These are phyloP conservation scores for Starmerella etchellsii DNA, from an alignment of 805 yeast species.

Conservation along the genomic window DNA sequence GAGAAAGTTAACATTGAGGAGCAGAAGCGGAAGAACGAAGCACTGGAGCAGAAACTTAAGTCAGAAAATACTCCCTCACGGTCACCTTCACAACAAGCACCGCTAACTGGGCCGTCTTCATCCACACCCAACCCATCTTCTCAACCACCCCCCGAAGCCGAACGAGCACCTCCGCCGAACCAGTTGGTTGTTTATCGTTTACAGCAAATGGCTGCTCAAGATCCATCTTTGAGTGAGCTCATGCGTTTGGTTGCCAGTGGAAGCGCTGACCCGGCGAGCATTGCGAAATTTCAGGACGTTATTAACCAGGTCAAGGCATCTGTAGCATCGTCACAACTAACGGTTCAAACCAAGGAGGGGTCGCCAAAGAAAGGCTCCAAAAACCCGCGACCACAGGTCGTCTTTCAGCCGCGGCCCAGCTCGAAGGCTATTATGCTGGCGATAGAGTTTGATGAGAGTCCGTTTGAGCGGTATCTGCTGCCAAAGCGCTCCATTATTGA, in stretches of 20 bases:
- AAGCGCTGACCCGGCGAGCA: constrained; percentile 56
- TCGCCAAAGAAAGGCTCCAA: constrained; percentile 38
- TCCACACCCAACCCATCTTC: too few species aligned
- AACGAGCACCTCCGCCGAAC: constrained; percentile 27
- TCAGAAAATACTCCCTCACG: neutral
- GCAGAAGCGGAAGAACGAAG: constrained; percentile 12
- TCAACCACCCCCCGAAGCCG: too few species aligned
- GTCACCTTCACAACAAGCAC: too few species aligned
- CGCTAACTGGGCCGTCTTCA: too few species aligned
- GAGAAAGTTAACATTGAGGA: constrained; percentile 4
- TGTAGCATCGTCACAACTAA: constrained; percentile 9
- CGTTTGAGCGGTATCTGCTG: constrained; percentile 56
- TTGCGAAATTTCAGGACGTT: constrained; percentile 64
- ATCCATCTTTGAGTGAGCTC: constrained; percentile 49
- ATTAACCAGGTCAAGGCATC: constrained; percentile 56
- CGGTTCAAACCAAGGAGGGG: constrained; percentile 38
- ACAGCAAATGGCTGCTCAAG: constrained; percentile 67
- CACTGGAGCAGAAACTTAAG: constrained; percentile 7
- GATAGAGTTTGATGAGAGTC: constrained; percentile 73
- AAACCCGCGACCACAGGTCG: constrained; percentile 3
- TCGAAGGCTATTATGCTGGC: constrained; percentile 38
- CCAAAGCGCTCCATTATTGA: constrained; percentile 74
- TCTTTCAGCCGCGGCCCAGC: constrained; percentile 10
- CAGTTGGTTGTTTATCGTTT: constrained; percentile 75
- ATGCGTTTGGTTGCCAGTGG: constrained; percentile 86